phyloP scores from a whole-genome alignment of 345 rosid genomes.

The Sisymbrium altissimum region DNA sequence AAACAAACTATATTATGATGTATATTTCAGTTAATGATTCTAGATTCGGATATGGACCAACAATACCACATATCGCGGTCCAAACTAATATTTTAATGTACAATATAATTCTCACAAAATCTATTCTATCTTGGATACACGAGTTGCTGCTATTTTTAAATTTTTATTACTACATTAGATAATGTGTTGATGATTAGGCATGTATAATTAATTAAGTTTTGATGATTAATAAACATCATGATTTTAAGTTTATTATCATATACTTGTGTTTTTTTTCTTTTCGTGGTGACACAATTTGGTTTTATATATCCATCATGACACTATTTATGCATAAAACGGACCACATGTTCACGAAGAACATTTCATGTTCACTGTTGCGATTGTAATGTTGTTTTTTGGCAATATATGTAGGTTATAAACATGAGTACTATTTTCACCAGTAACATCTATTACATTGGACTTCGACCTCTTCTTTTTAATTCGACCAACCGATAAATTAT shows the following conservation, averaged over 20 bases:
- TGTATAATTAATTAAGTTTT: not conserved
- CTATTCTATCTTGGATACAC: not conserved
- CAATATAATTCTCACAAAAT: not conserved
- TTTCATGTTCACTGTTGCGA: constrained; percentile 35
- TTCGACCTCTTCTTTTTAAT: constrained; percentile 17
- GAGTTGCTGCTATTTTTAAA: not conserved
- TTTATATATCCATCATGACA: constrained; percentile 31
- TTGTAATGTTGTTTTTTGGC: constrained; percentile 26
- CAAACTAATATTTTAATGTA: not conserved
- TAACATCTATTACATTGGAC: constrained; percentile 14
- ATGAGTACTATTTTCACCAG: constrained; percentile 30
- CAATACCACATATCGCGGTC: not conserved
- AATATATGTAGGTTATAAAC: constrained; percentile 28
- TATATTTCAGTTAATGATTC: not conserved
- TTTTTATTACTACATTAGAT: not conserved
- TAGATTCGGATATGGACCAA: not conserved
- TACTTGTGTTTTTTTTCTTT: not conserved
- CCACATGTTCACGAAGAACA: constrained; percentile 35
- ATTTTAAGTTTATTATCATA: not conserved
- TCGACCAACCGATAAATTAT: constrained; percentile 7
- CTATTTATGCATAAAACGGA: constrained; percentile 32
- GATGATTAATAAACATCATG: not conserved
- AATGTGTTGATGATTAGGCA: not conserved
- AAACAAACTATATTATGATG: not conserved
- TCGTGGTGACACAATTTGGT: constrained; percentile 18